Percentiles rank a stretch among this genome's conserved stretches.
Evolutionary conservation across 441 rosid genomes (phyloP).

Genomic region (Sinapis alba): DNA sequence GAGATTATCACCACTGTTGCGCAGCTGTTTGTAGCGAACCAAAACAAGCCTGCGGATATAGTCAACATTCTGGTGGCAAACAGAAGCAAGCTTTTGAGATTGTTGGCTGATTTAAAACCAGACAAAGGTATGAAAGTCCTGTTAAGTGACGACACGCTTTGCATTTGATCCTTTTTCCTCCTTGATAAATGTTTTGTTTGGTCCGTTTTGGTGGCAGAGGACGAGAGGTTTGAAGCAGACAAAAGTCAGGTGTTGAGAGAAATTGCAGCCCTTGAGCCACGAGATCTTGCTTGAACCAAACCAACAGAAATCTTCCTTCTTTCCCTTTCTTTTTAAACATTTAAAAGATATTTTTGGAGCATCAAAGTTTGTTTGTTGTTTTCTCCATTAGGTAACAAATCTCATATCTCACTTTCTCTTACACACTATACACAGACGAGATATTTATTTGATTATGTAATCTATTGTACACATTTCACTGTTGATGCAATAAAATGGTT

Average conservation of each 20-base stretch:
- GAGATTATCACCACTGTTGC: slow-evolving; percentile 10
- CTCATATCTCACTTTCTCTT: slow-evolving; percentile 20
- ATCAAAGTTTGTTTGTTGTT: slow-evolving; percentile 30
- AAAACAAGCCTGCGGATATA: slow-evolving; percentile 88
- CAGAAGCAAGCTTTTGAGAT: slow-evolving; percentile 91
- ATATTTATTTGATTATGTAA: slow-evolving; percentile 23
- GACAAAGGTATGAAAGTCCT: slow-evolving; percentile 73
- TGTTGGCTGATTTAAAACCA: slow-evolving; percentile 84
- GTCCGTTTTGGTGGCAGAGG: slow-evolving; percentile 58
- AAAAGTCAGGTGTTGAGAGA: slow-evolving; percentile 90
- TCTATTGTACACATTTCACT: slow-evolving; percentile 32
- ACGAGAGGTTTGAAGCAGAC: slow-evolving; percentile 95
- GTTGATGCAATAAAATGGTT: slow-evolving; percentile 32
- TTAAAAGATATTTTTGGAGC: slow-evolving; percentile 38
- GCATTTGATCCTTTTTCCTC: background rate
- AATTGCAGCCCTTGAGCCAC: slow-evolving; percentile 78
- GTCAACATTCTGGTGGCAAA: slow-evolving; percentile 80
- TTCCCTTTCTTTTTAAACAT: slow-evolving; percentile 19
- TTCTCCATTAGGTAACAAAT: slow-evolving; percentile 32
- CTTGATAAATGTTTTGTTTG: slow-evolving; percentile 7
- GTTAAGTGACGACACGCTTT: background rate
- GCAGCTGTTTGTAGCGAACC: slow-evolving; percentile 97
- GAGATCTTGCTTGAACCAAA: slow-evolving; percentile 44
- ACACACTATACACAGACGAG: slow-evolving; percentile 6
- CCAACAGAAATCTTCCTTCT: slow-evolving; percentile 6